Base-by-base conservation (phyloP, 2,329 filamentous ascomycete species). In the Chrysoporthe deuterocubensis region DNA sequence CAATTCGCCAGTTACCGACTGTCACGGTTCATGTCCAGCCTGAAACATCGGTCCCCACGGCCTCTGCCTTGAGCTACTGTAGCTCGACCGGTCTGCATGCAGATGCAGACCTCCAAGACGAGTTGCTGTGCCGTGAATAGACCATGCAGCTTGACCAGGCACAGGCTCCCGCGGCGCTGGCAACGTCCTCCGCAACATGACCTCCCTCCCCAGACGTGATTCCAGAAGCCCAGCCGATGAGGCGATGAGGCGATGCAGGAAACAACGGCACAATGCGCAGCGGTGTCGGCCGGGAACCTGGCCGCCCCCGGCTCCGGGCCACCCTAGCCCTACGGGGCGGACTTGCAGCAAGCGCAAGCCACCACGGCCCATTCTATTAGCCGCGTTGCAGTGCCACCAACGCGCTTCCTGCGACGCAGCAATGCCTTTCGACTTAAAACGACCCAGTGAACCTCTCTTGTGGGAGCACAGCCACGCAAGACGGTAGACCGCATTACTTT, bases 1-100 rank as follows among this genome's bases (percentile, higher is more conserved):
- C 58, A 59, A 70, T 70, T 70, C 66, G 68, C 60, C 57, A n/a
- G 44, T 58, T 62, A 68, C 60, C 68, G 68, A 63, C 46, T 21
- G 44, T 48, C 4, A 34, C 48, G 40, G 40, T 63, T 50, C 67
- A 64, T 69, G 58, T 34, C 59, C 40, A 44, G 42, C 26, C 59
- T 62, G 40, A 42, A 42, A 60, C 21, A 60, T 60, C 13, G 57
- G 37, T 42, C 37, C 37, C 40, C 57, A 60, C 57, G 37, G 40
- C n/a, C 37, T 60, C 37, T 42, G 48, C 46, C 48, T 50, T 8
- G 26, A 43, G 61, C 42, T 46, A 54, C 21, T 46, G 4, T n/a
- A 46, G 42, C 21, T 44, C 48, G 42, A 34, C 42, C 37, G 21
- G 21, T 21, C 26, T 21, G 32, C 42, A 26, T 62, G 59, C 59